phyloP scores from a whole-genome alignment of 768 basidiomycete species.

The Amanita subjunquillea region DNA sequence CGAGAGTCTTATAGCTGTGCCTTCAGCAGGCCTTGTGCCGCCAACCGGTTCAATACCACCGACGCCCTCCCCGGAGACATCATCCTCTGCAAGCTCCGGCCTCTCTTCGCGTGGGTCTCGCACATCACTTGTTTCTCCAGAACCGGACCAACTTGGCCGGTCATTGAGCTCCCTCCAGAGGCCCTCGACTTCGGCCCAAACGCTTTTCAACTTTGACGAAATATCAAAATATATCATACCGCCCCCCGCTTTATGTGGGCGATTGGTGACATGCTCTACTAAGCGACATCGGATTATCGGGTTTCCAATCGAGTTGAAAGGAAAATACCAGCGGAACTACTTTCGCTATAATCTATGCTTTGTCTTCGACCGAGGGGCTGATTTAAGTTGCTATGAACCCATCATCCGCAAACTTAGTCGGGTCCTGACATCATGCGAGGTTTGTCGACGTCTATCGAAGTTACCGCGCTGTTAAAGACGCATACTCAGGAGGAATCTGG shows the following conservation, averaged over 20 bases:
- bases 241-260: constrained; percentile 71
- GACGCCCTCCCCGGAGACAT: constrained; percentile 26
- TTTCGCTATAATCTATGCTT: constrained; percentile 95
- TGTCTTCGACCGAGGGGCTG: constrained; percentile 86
- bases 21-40: constrained; percentile 19
- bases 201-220: constrained; percentile 81
- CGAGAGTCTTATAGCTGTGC: constrained; percentile 69
- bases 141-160: constrained; percentile 32
- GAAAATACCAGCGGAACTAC: constrained; percentile 75
- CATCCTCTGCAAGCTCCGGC: constrained; percentile 14
- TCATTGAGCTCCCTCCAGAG: constrained; percentile 35
- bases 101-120: constrained; percentile 42
- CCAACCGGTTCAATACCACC: constrained; percentile 24
- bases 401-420: constrained; percentile 91
- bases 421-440: constrained; percentile 84
- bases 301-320: constrained; percentile 75
- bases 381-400: constrained; percentile 92
- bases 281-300: constrained; percentile 81
- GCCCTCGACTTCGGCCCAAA: constrained; percentile 37
- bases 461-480: neutral
- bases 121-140: constrained; percentile 37
- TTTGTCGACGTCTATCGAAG: constrained; percentile 22
- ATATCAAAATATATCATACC: constrained; percentile 95
- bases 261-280: constrained; percentile 81
- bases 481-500: constrained; percentile 67